phyloP scores from a whole-genome alignment of 2,329 filamentous ascomycete species.

The Elsinoe fawcettii region DNA sequence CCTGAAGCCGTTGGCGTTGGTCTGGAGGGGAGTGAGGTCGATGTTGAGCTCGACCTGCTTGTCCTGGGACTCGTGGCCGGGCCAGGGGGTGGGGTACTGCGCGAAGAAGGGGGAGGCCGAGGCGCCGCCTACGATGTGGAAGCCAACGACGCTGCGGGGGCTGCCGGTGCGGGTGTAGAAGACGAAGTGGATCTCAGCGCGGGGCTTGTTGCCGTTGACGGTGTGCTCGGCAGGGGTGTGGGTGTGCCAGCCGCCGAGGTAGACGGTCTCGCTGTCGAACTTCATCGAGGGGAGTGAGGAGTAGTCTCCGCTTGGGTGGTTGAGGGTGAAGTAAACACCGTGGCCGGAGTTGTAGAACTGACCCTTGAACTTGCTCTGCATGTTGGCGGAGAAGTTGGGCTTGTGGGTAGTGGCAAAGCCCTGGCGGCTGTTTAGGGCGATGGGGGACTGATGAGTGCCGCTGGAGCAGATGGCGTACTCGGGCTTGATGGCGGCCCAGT shows the following conservation, averaged over 20 bases:
- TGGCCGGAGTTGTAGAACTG: slow-evolving; percentile 11
- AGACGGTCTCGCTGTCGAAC: slow-evolving; percentile 14
- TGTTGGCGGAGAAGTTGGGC: slow-evolving; percentile 5
- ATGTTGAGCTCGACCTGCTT: slow-evolving; percentile 12
- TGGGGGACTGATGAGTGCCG: background rate
- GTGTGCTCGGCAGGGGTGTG: slow-evolving; percentile 16
- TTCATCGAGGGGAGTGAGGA: slow-evolving; percentile 1
- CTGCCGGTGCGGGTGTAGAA: background rate
- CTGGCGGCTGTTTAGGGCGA: background rate
- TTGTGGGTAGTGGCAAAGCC: slow-evolving; percentile 10
- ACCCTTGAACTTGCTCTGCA: background rate
- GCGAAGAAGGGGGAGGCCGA: background rate
- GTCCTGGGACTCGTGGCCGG: background rate
- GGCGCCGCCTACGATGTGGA: slow-evolving; percentile 1
- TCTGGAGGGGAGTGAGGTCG: background rate
- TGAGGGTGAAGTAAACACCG: slow-evolving; percentile 10
- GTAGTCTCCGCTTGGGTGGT: slow-evolving; percentile 6
- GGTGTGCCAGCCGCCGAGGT: slow-evolving; percentile 16
- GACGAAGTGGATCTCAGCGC: slow-evolving; percentile 15
- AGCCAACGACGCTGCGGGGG: slow-evolving; percentile 1
- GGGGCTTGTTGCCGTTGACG: slow-evolving; percentile 13
- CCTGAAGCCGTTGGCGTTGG: background rate
- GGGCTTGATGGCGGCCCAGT: slow-evolving; percentile 9
- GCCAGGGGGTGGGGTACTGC: slow-evolving; percentile 9
- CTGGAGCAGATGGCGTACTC: background rate